Evolutionary conservation across 2,329 filamentous ascomycete species (phyloP).

Genomic region (Venturiaceae sp.): DNA sequence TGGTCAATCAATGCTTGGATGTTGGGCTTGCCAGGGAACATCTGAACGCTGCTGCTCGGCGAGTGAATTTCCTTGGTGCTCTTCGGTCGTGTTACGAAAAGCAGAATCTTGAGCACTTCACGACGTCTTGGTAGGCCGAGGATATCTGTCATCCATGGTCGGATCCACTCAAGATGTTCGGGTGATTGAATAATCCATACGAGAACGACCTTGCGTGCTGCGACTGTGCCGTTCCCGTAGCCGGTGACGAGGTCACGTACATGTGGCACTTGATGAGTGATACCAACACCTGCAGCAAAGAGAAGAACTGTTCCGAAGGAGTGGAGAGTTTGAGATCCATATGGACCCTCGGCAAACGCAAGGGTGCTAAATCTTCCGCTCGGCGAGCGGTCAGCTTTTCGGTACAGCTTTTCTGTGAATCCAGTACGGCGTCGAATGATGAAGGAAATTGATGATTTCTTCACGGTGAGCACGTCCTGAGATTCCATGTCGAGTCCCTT

Average conservation of each 20-base stretch:
- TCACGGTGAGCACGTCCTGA: conserved; percentile 15
- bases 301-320: conserved; percentile 90
- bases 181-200: conserved; percentile 90
- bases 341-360: conserved; percentile 82
- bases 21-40: conserved; percentile 85
- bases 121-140: conserved; percentile 70
- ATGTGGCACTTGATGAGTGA: conserved; percentile 90
- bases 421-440: conserved; percentile 82
- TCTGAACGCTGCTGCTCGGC: conserved; percentile 71
- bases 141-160: conserved; percentile 82
- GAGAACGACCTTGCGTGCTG: conserved; percentile 71
- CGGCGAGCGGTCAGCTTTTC: conserved; percentile 50
- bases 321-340: conserved; percentile 36
- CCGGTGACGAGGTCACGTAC: conserved; percentile 54
- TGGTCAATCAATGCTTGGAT: conserved; percentile 67
- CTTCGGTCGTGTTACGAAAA: conserved; percentile 84
- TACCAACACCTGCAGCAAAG: conserved; percentile 86
- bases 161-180: conserved; percentile 86
- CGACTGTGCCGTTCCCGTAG: conserved; percentile 60
- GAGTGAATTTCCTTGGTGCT: conserved; percentile 73
- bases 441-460: conserved; percentile 57
- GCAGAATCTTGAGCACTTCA: conserved; percentile 73
- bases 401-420: conserved; percentile 74
- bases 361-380: conserved; percentile 49
- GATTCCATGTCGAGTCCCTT: conserved; percentile 34